Evolutionary conservation across 2,329 filamentous ascomycete genomes (phyloP).

Genomic region (Apiospora aurea): DNA sequence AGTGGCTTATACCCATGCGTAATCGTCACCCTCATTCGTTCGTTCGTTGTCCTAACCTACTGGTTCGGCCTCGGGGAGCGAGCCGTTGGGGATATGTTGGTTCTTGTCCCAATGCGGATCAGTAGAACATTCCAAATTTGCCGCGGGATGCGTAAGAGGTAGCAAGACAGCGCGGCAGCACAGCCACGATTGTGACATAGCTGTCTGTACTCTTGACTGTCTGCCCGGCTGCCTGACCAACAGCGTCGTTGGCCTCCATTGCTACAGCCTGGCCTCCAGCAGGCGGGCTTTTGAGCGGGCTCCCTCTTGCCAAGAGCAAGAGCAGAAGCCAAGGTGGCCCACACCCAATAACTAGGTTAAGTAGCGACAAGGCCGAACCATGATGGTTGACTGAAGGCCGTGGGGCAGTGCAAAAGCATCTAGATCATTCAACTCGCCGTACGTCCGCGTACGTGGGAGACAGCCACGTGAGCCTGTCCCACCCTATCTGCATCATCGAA

Average conservation of each 20-base stretch:
- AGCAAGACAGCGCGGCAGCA: neutral
- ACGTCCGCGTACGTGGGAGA: conserved; percentile 11
- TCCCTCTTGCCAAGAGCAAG: conserved; percentile 17
- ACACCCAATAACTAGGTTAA: conserved; percentile 9
- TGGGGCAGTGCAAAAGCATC: conserved; percentile 19
- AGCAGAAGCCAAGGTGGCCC: conserved; percentile 5
- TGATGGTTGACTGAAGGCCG: neutral
- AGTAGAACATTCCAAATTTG: conserved; percentile 8
- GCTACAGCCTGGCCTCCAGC: neutral
- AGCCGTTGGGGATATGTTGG: neutral
- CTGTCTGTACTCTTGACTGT: too few relatives aligned
- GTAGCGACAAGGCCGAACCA: neutral
- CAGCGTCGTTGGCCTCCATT: neutral
- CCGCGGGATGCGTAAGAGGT: neutral
- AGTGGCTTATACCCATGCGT: conserved; percentile 12
- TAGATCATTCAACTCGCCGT: neutral
- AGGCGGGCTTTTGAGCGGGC: conserved; percentile 3
- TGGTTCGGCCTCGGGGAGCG: neutral
- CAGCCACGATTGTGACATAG: conserved; percentile 11
- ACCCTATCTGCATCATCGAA: conserved; percentile 20
- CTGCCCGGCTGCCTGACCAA: neutral
- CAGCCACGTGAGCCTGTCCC: conserved; percentile 14
- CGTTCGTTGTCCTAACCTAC: neutral
- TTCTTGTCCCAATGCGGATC: neutral
- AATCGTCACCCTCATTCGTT: conserved; percentile 1